Conservation (phyloP, 352 stramenopile genomes). For the Discostella stelligera region DNA sequence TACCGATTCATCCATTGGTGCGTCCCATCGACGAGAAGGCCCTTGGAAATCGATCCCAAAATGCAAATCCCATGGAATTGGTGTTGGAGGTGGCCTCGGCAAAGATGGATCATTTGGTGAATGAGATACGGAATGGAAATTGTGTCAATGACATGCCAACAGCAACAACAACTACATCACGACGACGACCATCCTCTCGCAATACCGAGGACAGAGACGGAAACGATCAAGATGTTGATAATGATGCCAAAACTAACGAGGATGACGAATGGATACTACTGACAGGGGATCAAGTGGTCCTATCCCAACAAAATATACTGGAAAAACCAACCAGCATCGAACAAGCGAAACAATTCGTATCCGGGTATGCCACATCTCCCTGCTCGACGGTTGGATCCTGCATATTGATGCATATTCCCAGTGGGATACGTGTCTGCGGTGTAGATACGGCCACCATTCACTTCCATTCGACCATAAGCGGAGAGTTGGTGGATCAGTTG, state of each 20-base stretch:
- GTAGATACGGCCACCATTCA: conserved; percentile 73
- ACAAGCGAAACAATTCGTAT: conserved; percentile 66
- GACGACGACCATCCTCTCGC: neutral
- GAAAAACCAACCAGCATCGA: conserved; percentile 71
- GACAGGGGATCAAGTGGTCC: conserved; percentile 78
- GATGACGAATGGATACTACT: conserved; percentile 56
- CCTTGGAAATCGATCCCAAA: conserved; percentile 55
- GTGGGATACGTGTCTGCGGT: conserved; percentile 58
- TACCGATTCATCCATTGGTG: conserved; percentile 59
- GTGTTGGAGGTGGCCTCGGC: conserved; percentile 62
- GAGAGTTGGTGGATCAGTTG: conserved; percentile 60
- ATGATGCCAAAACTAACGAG: neutral
- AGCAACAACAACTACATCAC: neutral
- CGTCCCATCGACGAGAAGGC: conserved; percentile 74
- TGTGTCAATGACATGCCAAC: conserved; percentile 49
- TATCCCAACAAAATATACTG: conserved; percentile 59
- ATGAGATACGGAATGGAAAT: conserved; percentile 46
- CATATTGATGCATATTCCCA: conserved; percentile 66
- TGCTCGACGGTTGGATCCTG: conserved; percentile 62
- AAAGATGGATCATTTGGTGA: conserved; percentile 69
- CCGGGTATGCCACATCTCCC: conserved; percentile 53
- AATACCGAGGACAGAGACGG: neutral
- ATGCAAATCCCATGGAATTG: conserved; percentile 42
- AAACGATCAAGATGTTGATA: neutral
- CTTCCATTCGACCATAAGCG: conserved; percentile 45